Percentiles rank a stretch among this genome's conserved stretches.
Conservation (phyloP, 805 yeast genomes). For the Candida morakotiae region DNA sequence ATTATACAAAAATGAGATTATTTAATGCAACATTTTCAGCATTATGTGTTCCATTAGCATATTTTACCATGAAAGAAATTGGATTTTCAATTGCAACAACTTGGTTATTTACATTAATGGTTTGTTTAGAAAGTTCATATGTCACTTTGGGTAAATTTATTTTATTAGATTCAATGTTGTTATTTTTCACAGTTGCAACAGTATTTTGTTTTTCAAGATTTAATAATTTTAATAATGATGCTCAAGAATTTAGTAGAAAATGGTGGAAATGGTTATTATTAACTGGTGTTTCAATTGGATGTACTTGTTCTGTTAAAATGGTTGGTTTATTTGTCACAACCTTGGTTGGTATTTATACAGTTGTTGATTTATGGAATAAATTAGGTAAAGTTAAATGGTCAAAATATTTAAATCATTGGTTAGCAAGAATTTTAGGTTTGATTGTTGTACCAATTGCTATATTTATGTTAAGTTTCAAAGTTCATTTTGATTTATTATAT, state of each 20-base stretch:
- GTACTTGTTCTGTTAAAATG: slow-evolving; percentile 92
- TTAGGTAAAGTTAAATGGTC: slow-evolving; percentile 57
- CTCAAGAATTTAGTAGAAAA: slow-evolving; percentile 52
- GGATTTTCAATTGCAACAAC: slow-evolving; percentile 48
- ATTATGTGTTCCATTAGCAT: slow-evolving; percentile 65
- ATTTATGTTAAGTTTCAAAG: slow-evolving; percentile 63
- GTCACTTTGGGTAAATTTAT: slow-evolving; percentile 72
- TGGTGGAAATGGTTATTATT: slow-evolving; percentile 94
- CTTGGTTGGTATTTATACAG: slow-evolving; percentile 84
- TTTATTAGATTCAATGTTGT: slow-evolving; percentile 68
- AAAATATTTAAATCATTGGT: slow-evolving; percentile 59
- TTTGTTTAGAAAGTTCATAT: slow-evolving; percentile 63
- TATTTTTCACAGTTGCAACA: slow-evolving; percentile 78
- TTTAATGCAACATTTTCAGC: slow-evolving; percentile 70
- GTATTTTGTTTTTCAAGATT: slow-evolving; percentile 68
- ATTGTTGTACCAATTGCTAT: slow-evolving; percentile 61
- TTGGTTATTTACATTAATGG: slow-evolving; percentile 59
- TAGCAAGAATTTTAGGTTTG: slow-evolving; percentile 58
- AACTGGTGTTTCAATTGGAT: slow-evolving; percentile 85
- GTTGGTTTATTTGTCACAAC: slow-evolving; percentile 91
- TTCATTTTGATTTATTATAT: slow-evolving; percentile 69
- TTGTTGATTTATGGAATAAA: slow-evolving; percentile 81
- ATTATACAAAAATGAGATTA: slow-evolving; percentile 62
- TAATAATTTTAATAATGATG: slow-evolving; percentile 51
- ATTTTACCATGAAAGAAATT: slow-evolving; percentile 60